Base-by-base conservation (phyloP, 1,284 basidiomycete species). In the Ceratorhiza oryzae-sativae region DNA sequence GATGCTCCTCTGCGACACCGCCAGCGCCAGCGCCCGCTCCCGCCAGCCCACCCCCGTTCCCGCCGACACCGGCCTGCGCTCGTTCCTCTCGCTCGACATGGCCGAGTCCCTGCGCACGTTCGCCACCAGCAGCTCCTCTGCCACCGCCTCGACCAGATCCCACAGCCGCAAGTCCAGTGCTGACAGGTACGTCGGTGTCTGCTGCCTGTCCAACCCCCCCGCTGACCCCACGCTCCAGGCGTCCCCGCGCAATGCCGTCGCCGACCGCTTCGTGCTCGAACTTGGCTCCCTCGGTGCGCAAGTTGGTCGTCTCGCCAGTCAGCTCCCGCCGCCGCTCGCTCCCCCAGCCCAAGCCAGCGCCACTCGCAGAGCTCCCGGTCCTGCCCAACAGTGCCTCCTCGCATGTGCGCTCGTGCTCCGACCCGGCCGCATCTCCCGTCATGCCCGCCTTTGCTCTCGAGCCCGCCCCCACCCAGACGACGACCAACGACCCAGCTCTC, bases 31-130 rank as follows among this genome's bases (percentile, higher is more conserved):
- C 27, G 27, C 55, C 13, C 41, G 45, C 70, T 27, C 20, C 9
- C 51, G 55, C 27, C 9, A 39, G 25, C 58, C 70, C 30, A 25
- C 15, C 55, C 53, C 39, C 30, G 8, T 32, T n/a, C 13, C 65
- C 18, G 34, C 46, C 53, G 56, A 49, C 41, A 32, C 18, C 56
- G 49, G 49, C 30, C 36, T 67, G 49, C 36, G 63, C 63, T 65
- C 53, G 25, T 71, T 73, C 67, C 65, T 73, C 41, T 73, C 72
- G 48, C 67, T 73, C 65, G 72, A 70, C 30, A 67, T 72, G 49
- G 71, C 71, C 30, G 71, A 72, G 36, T 72, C 71, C 13, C 59
- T 62, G 45, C 71, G 49, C 59, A 61, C 71, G 3, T 45, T 59
- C 12, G 42, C 68, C 1, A 46, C 45, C 41, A 30, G 27, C 42